These are phyloP conservation scores for Teratosphaeria viscida DNA, from an alignment of 2,329 filamentous ascomycete genomes.

Conservation along the genomic window DNA sequence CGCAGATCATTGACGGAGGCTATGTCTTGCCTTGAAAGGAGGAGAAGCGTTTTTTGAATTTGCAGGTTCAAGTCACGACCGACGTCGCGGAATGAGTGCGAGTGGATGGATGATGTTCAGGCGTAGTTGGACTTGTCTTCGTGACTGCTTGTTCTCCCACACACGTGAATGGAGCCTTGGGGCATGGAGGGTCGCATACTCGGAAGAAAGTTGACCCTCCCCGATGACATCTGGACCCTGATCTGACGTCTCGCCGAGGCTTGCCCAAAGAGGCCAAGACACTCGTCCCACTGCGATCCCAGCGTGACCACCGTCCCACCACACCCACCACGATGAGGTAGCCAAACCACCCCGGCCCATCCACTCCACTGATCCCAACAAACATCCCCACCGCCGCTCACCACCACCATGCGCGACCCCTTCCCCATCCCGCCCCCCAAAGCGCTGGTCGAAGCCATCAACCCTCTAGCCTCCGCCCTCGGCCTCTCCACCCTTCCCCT, in stretches of 20 bases:
- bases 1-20: no score
- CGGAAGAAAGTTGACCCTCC: no score
- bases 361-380: not conserved
- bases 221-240: no score
- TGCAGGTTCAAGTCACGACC: no score
- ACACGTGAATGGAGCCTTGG: no score
- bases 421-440: constrained; percentile 54
- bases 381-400: not conserved
- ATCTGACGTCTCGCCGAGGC: not conserved
- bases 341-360: not conserved
- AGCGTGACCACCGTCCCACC: not conserved
- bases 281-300: not conserved
- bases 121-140: no score
- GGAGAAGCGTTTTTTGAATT: no score
- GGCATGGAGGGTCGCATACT: no score
- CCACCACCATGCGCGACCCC: constrained; percentile 55
- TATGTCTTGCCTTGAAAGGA: no score
- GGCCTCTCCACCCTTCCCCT: constrained; percentile 57
- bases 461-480: constrained; percentile 54
- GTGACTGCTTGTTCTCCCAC: no score
- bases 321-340: not conserved
- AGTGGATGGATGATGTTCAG: no score
- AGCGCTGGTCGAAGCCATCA: constrained; percentile 43
- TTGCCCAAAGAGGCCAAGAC: not conserved
- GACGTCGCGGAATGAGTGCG: not conserved